These are phyloP conservation scores for Candida maesae DNA, from an alignment of 805 yeast species.

Conservation along the genomic window DNA sequence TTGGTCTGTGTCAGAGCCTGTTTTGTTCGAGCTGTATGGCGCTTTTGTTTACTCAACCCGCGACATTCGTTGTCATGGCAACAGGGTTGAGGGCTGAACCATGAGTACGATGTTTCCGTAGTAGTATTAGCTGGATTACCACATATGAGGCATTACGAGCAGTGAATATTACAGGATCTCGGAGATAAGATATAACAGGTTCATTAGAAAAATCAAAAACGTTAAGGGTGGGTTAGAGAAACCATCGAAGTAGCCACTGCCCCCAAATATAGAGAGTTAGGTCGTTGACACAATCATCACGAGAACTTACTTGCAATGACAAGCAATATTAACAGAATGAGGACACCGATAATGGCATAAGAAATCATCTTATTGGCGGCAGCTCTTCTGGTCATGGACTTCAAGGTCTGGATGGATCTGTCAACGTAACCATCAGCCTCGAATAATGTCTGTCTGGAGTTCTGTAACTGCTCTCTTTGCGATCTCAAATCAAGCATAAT, in stretches of 20 bases:
- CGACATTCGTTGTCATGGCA: not conserved
- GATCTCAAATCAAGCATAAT: conserved; percentile 85
- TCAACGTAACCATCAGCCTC: conserved; percentile 95
- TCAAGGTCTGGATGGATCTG: conserved; percentile 77
- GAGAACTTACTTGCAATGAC: conserved; percentile 71
- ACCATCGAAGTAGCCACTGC: no score
- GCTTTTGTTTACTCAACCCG: conserved; percentile 1
- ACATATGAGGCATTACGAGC: no score
- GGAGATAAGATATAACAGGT: no score
- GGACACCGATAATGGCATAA: conserved; percentile 85
- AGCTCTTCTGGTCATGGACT: conserved; percentile 88
- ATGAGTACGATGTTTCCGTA: no score
- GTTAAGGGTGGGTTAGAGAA: no score
- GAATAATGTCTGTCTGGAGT: conserved; percentile 78
- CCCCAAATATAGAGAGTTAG: no score
- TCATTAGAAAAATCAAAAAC: not conserved
- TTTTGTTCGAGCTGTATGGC: no score
- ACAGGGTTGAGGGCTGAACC: not conserved
- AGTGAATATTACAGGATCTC: no score
- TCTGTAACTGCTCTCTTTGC: conserved; percentile 87
- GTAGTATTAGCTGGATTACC: no score
- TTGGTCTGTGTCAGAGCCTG: no score
- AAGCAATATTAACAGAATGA: conserved; percentile 73
- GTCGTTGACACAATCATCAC: conserved; percentile 18
- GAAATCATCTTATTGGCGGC: conserved; percentile 89